A percentile compares a stretch with the other conserved stretches of the same genome.
Evolutionary conservation across 2,329 filamentous ascomycete species (phyloP).

Genomic region (Claviceps monticola): DNA sequence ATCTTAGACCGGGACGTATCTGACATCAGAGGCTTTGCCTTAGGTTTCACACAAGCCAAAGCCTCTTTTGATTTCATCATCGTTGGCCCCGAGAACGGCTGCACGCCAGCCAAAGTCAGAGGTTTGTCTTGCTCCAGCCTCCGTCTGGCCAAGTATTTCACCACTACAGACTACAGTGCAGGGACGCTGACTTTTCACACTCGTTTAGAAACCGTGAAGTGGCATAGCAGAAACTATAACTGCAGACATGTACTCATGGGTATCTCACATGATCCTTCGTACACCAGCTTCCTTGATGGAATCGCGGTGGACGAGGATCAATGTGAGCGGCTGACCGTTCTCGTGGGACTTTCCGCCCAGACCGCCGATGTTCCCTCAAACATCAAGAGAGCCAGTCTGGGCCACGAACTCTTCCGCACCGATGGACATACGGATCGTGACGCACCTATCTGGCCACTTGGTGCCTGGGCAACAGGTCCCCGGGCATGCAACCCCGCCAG

Average conservation of each 20-base stretch:
- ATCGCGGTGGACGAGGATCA: slow-evolving; percentile 31
- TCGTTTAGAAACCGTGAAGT: slow-evolving; percentile 33
- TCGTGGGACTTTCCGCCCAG: slow-evolving; percentile 40
- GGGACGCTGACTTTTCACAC: not conserved
- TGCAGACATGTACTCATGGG: slow-evolving; percentile 49
- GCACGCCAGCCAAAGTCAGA: slow-evolving; percentile 46
- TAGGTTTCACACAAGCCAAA: slow-evolving; percentile 45
- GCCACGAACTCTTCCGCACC: slow-evolving; percentile 35
- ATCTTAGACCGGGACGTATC: slow-evolving; percentile 34
- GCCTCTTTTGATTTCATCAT: slow-evolving; percentile 51
- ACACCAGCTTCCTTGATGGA: slow-evolving; percentile 45
- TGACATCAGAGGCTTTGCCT: slow-evolving; percentile 41
- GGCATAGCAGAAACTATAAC: slow-evolving; percentile 45
- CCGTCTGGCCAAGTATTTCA: not conserved
- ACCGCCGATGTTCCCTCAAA: slow-evolving; percentile 29
- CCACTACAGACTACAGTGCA: too few relatives aligned
- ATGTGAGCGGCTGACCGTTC: slow-evolving; percentile 33
- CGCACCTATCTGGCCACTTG: slow-evolving; percentile 6
- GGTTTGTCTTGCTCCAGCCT: slow-evolving; percentile 26
- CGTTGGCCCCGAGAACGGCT: slow-evolving; percentile 44
- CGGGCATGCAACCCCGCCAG: slow-evolving; percentile 8
- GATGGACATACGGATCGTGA: slow-evolving; percentile 32
- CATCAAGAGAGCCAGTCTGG: slow-evolving; percentile 32
- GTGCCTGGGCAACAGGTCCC: slow-evolving; percentile 4
- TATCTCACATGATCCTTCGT: slow-evolving; percentile 46